Percentiles rank a stretch among this genome's conserved stretches.
Conservation (phyloP, 164 flowering plant genomes). For the Liriodendron chinense region DNA sequence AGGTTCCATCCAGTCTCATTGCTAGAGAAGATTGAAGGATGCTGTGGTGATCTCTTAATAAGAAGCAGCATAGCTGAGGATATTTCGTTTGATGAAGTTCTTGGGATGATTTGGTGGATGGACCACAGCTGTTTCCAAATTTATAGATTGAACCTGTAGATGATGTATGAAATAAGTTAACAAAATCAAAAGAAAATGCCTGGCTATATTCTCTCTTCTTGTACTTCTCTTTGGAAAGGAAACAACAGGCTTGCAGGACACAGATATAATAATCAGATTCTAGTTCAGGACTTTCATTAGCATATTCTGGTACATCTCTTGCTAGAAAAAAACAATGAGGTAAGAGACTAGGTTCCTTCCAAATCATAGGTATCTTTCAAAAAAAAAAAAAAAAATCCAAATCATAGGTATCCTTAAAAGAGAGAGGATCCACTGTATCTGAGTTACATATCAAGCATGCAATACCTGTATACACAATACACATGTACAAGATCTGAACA, state of each 20-base stretch:
- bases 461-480: too few relatives aligned
- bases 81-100: conserved; percentile 9
- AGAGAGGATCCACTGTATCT: too few relatives aligned
- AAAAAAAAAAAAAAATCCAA: too few relatives aligned
- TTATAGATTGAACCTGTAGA: conserved; percentile 11
- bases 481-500: too few relatives aligned
- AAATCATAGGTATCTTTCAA: too few relatives aligned
- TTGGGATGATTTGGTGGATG: neutral
- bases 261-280: too few relatives aligned
- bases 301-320: too few relatives aligned
- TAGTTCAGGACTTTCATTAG: too few relatives aligned
- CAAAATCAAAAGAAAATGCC: neutral
- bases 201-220: neutral
- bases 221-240: neutral
- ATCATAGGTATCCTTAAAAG: too few relatives aligned
- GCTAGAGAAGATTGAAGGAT: neutral
- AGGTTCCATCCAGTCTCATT: conserved; percentile 1
- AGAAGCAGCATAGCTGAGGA: neutral
- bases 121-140: neutral
- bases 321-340: too few relatives aligned
- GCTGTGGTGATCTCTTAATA: neutral
- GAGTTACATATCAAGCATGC: too few relatives aligned
- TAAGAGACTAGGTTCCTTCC: too few relatives aligned
- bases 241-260: neutral
- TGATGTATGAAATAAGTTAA: neutral